phyloP scores from a whole-genome alignment of 495 filamentous ascomycete species.

The Zalerion maritima region DNA sequence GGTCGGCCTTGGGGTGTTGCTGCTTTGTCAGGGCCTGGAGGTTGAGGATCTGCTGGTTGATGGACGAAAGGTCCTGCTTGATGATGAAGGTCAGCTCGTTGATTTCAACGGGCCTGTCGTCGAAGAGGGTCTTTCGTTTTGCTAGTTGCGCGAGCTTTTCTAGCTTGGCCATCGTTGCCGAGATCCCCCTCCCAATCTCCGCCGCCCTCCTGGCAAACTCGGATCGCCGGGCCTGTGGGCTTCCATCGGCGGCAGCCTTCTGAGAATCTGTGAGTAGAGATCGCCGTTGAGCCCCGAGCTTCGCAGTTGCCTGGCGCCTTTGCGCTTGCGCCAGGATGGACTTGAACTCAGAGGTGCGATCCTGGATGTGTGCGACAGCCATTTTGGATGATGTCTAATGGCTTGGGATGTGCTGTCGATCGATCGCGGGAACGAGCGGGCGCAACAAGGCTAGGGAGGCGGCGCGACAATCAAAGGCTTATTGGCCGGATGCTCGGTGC shows the following conservation, averaged over 20 bases:
- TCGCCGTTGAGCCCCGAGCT: slow-evolving; percentile 61
- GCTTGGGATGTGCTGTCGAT: not conserved
- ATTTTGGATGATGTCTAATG: slow-evolving; percentile 15
- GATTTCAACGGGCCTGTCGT: slow-evolving; percentile 92
- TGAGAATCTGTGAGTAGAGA: slow-evolving; percentile 67
- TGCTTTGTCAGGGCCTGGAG: slow-evolving; percentile 52
- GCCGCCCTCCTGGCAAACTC: slow-evolving; percentile 86
- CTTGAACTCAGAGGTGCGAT: slow-evolving; percentile 88
- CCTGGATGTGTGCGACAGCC: slow-evolving; percentile 68
- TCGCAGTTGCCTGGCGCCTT: slow-evolving; percentile 51
- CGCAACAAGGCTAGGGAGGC: too few relatives aligned
- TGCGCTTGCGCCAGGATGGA: slow-evolving; percentile 76
- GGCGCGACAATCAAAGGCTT: too few relatives aligned
- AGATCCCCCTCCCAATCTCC: slow-evolving; percentile 81
- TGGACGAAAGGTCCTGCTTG: slow-evolving; percentile 84
- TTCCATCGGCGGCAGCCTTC: slow-evolving; percentile 51
- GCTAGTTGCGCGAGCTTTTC: slow-evolving; percentile 86
- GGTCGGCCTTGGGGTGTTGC: slow-evolving; percentile 65
- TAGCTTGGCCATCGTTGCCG: slow-evolving; percentile 83
- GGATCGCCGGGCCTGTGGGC: slow-evolving; percentile 36
- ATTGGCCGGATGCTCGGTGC: slow-evolving; percentile 6
- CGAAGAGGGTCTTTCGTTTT: slow-evolving; percentile 91
- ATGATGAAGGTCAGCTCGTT: slow-evolving; percentile 92
- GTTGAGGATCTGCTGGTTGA: slow-evolving; percentile 74
- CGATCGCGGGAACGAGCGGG: too few relatives aligned